Percentiles rank a stretch among this genome's conserved stretches.
Conservation (phyloP, 2,329 filamentous ascomycete species). For the Phaeosphaeriaceae sp. region DNA sequence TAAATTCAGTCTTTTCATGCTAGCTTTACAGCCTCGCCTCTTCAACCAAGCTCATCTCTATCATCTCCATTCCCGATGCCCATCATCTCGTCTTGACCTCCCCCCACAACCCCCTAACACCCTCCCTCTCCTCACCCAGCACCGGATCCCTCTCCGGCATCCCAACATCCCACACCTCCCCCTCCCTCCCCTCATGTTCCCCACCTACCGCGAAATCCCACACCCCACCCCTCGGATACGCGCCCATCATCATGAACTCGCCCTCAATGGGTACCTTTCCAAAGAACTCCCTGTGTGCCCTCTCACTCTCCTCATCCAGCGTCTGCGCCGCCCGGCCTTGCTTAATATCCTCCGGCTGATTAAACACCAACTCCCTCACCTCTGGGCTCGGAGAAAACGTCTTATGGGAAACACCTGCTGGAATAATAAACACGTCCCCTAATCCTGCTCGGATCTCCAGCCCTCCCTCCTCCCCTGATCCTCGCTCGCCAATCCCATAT, state of each 20-base stretch:
- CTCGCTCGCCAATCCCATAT: slow-evolving; percentile 50
- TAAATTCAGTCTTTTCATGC: too few relatives aligned
- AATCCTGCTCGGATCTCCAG: slow-evolving; percentile 57
- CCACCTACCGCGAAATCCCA: slow-evolving; percentile 63
- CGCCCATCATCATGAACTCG: slow-evolving; percentile 65
- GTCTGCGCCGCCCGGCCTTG: slow-evolving; percentile 22
- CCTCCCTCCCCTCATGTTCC: slow-evolving; percentile 52
- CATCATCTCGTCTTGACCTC: neutral
- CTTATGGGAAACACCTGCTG: slow-evolving; percentile 65
- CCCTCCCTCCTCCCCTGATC: slow-evolving; percentile 57
- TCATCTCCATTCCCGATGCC: neutral
- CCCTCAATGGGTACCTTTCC: slow-evolving; percentile 49
- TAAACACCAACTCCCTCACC: slow-evolving; percentile 46
- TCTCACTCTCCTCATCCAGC: slow-evolving; percentile 38
- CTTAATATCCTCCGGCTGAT: slow-evolving; percentile 53
- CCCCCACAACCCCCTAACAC: slow-evolving; percentile 49
- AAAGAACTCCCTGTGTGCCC: slow-evolving; percentile 44
- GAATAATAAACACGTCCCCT: slow-evolving; percentile 68
- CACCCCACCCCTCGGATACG: slow-evolving; percentile 58
- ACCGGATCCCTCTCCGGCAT: slow-evolving; percentile 59
- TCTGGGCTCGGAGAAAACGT: slow-evolving; percentile 55
- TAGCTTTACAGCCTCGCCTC: too few relatives aligned
- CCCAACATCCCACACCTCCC: slow-evolving; percentile 55
- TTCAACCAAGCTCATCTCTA: too few relatives aligned
- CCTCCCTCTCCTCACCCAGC: slow-evolving; percentile 50